Base-by-base conservation (phyloP, 1,139 yeast species). In the Kurtzmaniella quercitrusa region DNA sequence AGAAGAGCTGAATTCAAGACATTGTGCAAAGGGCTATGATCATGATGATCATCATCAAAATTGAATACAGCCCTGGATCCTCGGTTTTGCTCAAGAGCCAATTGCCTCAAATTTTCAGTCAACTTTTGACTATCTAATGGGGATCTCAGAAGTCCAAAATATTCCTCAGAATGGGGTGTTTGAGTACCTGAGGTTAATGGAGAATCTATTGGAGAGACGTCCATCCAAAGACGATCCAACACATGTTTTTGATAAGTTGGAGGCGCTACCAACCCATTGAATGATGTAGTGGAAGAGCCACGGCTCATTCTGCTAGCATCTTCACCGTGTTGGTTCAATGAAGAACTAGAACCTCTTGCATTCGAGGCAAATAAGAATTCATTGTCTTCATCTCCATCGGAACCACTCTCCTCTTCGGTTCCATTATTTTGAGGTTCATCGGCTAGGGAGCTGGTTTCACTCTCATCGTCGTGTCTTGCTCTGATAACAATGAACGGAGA, bases 171-270 rank as follows among this genome's bases (percentile, higher is more conserved):
- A 23, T 73, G 54, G 41, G 83, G 83, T 1, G 82, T 77, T 8
- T 68, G 66, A 9, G 77, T 54, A 1, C 85, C 87, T 10, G 83
- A 76, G 7, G 63, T 61, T 2, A 65, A 47, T 2, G 89, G 87
- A 1, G 85, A 73, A 29, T 80, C 84, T 8, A 69, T 53, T 0
- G 82, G 77, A 2, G 83, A 74, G 3, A 82, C 70, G 45, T 85
- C 95, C 33, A 77, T 73, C 91, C 91, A 91, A 34, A 93, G 66
- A 45, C 90, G 68, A 62, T 93, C 98, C 62, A 87, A 90, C 33
- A 90, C 79, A 59, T 89, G 96, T 48, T 76, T 81, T 50, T 83
- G 90, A 58, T 93, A 93, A 49, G 85, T 75, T 24, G 98, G 98
- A 3, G 98, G 98, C 0, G 97, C 96, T 62, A 82, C 73, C 37